Base-by-base conservation (phyloP, 2,329 filamentous ascomycete genomes). In the Alternaria longipes region DNA sequence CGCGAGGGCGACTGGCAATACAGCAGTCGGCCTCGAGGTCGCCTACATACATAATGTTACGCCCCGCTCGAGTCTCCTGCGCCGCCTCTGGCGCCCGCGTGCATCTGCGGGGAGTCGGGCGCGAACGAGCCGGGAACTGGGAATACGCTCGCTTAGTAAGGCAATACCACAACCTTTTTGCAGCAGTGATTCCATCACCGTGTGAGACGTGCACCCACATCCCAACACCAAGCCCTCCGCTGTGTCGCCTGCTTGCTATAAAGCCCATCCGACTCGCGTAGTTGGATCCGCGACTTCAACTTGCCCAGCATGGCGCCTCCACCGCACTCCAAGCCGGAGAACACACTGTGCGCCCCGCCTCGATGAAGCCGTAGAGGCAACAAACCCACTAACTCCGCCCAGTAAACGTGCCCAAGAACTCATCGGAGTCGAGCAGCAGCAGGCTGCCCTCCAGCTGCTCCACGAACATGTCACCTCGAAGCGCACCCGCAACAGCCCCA, bases 391-490 rank as follows among this genome's bases (percentile, higher is more conserved):
- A 54, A 69, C 56, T 44, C 41, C 16, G 14, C 47, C 32, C 69
- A 77, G 74, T 62, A 77, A 89, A 89, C 90, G 95, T 82, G 95
- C 95, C 67, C 91, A 98, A 83, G 95, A 99, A 86, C 92, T 99
- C 83, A 97, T 98, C 84, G 95, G 93, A 79, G 95, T 99, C 78
- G 91, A 92, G 80, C 95, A 99, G 88, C 87, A 91, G 73, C 89
- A 92, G 75, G 94, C 95, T 77, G 95, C 95, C 79, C 86, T 99
- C 80, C 93, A 90, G 77, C 90, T 98, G 77, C 91, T 99, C 66
- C 95, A 98, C 86, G 95, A 99, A 87, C 95, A 99, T 89, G 93
- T 98, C 85, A 97, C 93, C 75, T 97, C 93, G 70, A 99, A 99
- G 86, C 89, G 95, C 75, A 97, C 94, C 75, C 92, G 95, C 79